Base-by-base conservation (phyloP, 2,329 filamentous ascomycete species). In the Dothideomycetes sp. region DNA sequence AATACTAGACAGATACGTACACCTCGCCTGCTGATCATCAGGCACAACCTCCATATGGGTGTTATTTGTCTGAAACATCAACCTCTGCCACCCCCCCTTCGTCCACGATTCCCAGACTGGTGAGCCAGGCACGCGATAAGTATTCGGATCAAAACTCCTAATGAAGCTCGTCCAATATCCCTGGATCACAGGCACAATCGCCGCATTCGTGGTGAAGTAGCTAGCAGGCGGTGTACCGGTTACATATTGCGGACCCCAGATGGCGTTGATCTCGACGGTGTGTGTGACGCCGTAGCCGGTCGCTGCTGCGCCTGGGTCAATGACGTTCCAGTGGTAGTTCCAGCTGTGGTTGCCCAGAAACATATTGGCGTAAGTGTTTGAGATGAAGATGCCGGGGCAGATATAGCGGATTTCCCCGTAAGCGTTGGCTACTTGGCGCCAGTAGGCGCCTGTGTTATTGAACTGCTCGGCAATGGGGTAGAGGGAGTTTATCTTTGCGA, bases 161-260 rank as follows among this genome's bases (percentile, higher is more conserved):
- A 88, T 76, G 53, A 88, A 88, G 47, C 77, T 83, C 2, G 77
- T 74, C 80, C 81, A 87, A 57, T 86, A 88, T 0, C 67, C 70
- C 51, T 84, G 79, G 19, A 82, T 70, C 0, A 81, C 59, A 0
- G 72, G 65, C 1, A 81, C 67, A 4, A 81, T 75, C 0, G 53
- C 52, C 1, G 62, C 69, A 47, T 86, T 85, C 11, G 59, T 57
- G 0, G 61, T 53, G 5, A 55, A 55, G 48, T 84, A 85, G 34
- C 72, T 78, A 2, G 52, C 51, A 0, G 79, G 79, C 1, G 68
- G 57, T 0, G 46, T 52, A 4, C 62, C 60, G 16, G 63, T 59
- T 3, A 70, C 65, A 51, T 79, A 72, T 3, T 68, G 61, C 0
- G 77, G 73, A 0, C 81, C 81, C 63, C 76, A 86, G 37, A 88